These are phyloP conservation scores for Hippophae rhamnoides DNA, from an alignment of 306 rosid species.

Conservation along the genomic window DNA sequence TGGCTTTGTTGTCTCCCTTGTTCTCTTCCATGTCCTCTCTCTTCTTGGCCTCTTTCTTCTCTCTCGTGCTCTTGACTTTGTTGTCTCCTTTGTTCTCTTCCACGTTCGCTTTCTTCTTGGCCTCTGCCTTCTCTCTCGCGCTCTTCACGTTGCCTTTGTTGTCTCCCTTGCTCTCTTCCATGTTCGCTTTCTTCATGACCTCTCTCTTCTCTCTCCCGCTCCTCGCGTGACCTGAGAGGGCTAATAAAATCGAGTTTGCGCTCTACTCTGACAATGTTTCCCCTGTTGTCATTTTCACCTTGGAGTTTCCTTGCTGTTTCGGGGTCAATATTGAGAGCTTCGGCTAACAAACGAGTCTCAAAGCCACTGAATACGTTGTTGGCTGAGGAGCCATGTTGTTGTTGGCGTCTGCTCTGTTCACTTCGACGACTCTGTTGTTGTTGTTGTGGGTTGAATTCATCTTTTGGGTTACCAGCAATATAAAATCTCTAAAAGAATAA, in stretches of 20 bases:
- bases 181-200: background rate
- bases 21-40: slow-evolving; percentile 4
- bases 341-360: slow-evolving; percentile 19
- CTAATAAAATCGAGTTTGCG: slow-evolving; percentile 23
- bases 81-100: slow-evolving; percentile 1
- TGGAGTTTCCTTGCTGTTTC: slow-evolving; percentile 28
- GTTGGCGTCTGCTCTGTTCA: background rate
- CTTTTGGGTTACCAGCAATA: slow-evolving; percentile 45
- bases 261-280: slow-evolving; percentile 32
- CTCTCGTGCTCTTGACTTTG: background rate
- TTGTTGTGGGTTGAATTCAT: slow-evolving; percentile 21
- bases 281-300: slow-evolving; percentile 21
- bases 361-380: slow-evolving; percentile 44
- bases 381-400: background rate
- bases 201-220: slow-evolving; percentile 9
- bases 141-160: background rate
- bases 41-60: no score
- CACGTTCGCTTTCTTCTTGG: background rate
- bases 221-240: slow-evolving; percentile 22
- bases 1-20: background rate
- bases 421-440: background rate
- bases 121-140: no score
- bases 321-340: slow-evolving; percentile 19
- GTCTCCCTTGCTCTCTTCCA: slow-evolving; percentile 5
- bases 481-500: slow-evolving; percentile 35